Evolutionary conservation across 441 rosid species (phyloP).

Genomic region (Euphorbia celastroides): DNA sequence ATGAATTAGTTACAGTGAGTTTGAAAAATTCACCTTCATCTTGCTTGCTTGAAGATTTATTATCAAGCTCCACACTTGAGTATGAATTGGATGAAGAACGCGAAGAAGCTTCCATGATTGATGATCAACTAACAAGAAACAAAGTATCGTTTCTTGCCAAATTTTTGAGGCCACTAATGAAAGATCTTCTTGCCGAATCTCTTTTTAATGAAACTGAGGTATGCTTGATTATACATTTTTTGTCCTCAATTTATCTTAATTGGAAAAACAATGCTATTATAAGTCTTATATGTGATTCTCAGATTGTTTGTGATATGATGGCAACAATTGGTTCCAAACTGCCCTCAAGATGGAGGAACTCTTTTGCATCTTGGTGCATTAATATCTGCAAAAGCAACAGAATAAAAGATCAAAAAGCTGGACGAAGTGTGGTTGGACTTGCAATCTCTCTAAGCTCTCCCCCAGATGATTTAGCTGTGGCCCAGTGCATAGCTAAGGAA

Average conservation of each 20-base stretch:
- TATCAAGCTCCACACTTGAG: conserved; percentile 38
- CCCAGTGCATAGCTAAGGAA: conserved; percentile 46
- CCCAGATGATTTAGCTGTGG: conserved; percentile 50
- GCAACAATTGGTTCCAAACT: conserved; percentile 40
- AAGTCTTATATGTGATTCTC: conserved; percentile 17
- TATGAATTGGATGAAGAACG: conserved; percentile 32
- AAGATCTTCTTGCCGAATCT: conserved; percentile 44
- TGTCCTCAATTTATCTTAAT: conserved; percentile 14
- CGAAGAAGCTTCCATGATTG: conserved; percentile 33
- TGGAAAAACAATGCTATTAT: background rate
- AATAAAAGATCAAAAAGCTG: conserved; percentile 41
- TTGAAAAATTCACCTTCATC: conserved; percentile 33
- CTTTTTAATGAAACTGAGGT: conserved; percentile 57
- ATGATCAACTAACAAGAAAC: conserved; percentile 43
- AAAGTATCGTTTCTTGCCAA: conserved; percentile 40
- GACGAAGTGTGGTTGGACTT: conserved; percentile 43
- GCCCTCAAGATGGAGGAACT: conserved; percentile 50
- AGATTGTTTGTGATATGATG: conserved; percentile 56
- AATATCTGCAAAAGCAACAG: conserved; percentile 45
- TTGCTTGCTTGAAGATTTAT: conserved; percentile 54
- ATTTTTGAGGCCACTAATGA: conserved; percentile 47
- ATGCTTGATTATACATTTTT: conserved; percentile 4
- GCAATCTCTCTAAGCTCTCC: conserved; percentile 45
- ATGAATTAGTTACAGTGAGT: conserved; percentile 48
- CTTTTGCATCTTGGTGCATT: conserved; percentile 57